These are phyloP conservation scores for Exophiala spinifera DNA, from an alignment of 2,329 filamentous ascomycete genomes.

Conservation along the genomic window DNA sequence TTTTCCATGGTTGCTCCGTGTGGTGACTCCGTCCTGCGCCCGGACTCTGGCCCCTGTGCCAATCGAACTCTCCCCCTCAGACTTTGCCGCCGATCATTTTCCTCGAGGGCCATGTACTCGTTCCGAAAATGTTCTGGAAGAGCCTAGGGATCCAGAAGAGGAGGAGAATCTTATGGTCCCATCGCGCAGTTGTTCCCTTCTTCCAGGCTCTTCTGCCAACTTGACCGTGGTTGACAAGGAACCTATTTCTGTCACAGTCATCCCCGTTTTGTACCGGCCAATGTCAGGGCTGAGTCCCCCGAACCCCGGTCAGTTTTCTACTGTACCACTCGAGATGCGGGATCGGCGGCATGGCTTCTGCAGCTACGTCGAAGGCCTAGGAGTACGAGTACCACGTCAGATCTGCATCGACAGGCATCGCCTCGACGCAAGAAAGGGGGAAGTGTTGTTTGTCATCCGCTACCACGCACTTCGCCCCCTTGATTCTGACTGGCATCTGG, in stretches of 20 bases:
- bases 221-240: not conserved
- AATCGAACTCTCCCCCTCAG: not conserved
- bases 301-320: conserved; percentile 1
- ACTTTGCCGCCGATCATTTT: not conserved
- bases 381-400: conserved; percentile 18
- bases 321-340: conserved; percentile 5
- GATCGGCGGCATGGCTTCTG: not conserved
- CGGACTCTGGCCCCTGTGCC: not conserved
- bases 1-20: not conserved
- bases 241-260: conserved; percentile 25
- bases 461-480: not conserved
- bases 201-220: conserved; percentile 1
- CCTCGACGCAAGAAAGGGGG: not conserved
- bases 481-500: not conserved
- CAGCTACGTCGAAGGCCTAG: not conserved
- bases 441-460: conserved; percentile 1
- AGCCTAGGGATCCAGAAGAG: not conserved
- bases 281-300: not conserved
- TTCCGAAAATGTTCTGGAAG: not conserved
- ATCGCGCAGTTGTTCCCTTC: not conserved
- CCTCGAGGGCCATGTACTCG: no score
- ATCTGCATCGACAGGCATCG: conserved; percentile 2
- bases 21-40: not conserved
- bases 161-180: not conserved
- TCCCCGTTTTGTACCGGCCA: conserved; percentile 2